A percentile compares a stretch with the other conserved stretches of the same genome.
These are phyloP conservation scores for Clathrospora elynae DNA, from an alignment of 2,329 filamentous ascomycete genomes.

Conservation along the genomic window DNA sequence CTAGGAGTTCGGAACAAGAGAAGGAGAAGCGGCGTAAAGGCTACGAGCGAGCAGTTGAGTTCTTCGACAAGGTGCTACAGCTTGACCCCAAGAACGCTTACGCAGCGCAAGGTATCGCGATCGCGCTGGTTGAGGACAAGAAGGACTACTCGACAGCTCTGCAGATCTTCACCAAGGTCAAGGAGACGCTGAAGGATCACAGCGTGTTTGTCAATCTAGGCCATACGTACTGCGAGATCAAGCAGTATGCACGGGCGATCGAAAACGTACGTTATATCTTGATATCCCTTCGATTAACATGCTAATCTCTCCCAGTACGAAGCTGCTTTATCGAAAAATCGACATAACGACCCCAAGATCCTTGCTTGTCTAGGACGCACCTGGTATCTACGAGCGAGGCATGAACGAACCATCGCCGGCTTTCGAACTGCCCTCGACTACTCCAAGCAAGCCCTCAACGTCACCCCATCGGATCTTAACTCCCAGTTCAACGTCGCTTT, in stretches of 20 bases:
- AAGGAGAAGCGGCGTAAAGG: slow-evolving; percentile 86
- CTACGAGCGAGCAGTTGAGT: slow-evolving; percentile 93
- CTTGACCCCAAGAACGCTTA: slow-evolving; percentile 96
- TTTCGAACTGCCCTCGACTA: slow-evolving; percentile 69
- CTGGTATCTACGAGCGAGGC: slow-evolving; percentile 80
- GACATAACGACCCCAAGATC: slow-evolving; percentile 77
- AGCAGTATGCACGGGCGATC: slow-evolving; percentile 88
- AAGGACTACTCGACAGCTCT: slow-evolving; percentile 84
- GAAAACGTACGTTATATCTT: slow-evolving; percentile 65
- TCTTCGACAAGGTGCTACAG: slow-evolving; percentile 95
- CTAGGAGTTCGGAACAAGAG: slow-evolving; percentile 83
- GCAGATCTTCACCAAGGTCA: slow-evolving; percentile 85
- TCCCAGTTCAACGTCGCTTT: slow-evolving; percentile 98
- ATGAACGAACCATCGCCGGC: slow-evolving; percentile 65
- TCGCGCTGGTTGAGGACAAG: slow-evolving; percentile 91
- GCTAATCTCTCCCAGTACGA: slow-evolving; percentile 68
- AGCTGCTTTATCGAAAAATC: slow-evolving; percentile 76
- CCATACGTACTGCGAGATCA: slow-evolving; percentile 87
- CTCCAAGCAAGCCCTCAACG: slow-evolving; percentile 71
- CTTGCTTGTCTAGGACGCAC: slow-evolving; percentile 85
- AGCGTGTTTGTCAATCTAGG: slow-evolving; percentile 92
- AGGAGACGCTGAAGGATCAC: slow-evolving; percentile 85
- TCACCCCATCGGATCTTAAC: slow-evolving; percentile 82
- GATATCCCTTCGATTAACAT: neutral
- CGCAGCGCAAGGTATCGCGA: slow-evolving; percentile 93